Evolutionary conservation across 441 rosid genomes (phyloP), one percentile per base, ranked within the genome.

Genomic region (Gossypium davidsonii): DNA sequence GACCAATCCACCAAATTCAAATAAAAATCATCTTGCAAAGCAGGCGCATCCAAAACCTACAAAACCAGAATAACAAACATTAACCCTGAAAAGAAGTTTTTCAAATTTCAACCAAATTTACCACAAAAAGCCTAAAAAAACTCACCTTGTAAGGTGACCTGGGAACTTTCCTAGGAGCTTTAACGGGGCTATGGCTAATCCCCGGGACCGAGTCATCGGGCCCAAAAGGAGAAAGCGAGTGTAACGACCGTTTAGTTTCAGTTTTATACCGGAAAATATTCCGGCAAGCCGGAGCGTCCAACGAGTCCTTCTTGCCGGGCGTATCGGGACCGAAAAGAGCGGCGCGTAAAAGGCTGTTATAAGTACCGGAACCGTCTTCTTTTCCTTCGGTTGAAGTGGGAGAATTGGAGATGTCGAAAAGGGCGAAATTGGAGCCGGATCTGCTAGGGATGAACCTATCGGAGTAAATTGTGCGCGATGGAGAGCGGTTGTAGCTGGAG

Each of bases 1-100:
- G 98, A 95, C 99, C 98, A 93, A 74, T 95, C 97, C 78, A 91
- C 96, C 20, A 95, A 83, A 81, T 95, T 95, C 86, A 93, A 85
- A 78, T 95, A 95, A 80, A 90, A 95, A 86, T 95, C 99, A 87
- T 92, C 99, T 84, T 92, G 96, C 85, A 94, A 78, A 48, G 98
- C 92, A 2, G 98, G 98, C 15, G 99, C 99, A 79, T 95, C 99
- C 87, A 95, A 77, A 70, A 95, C 92, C 99, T 95, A 80, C 68
- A 57, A 23, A 28, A 72, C 67, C 18, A 74, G 65, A 6, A 74
- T 52, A 56, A 65, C 26, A 3, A 73, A 49, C 23, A 51, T 26
- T 26, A 77, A 26, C 42, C 17, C 34, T 2, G 73, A 12, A 56
- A 26, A 25, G 1, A 25, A 25, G 23, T 23, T 26, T 9, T 42